Evolutionary conservation across 2,329 filamentous ascomycete species (phyloP).

Genomic region (Exophiala alcalophila): DNA sequence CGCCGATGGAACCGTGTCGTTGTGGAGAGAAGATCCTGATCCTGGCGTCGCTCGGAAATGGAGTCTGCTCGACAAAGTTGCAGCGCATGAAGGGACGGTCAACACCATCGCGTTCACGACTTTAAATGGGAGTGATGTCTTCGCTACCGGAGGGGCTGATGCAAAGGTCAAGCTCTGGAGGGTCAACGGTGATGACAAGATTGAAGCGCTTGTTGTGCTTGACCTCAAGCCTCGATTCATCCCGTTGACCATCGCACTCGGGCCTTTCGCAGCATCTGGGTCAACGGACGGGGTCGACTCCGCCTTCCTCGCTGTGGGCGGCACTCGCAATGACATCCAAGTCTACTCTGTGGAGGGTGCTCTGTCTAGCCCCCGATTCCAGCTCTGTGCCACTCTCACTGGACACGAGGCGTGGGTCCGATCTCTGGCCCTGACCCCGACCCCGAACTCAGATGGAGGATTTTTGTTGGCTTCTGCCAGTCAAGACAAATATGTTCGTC

Average conservation of each 20-base stretch:
- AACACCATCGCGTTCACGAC: constrained; percentile 61
- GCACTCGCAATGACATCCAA: constrained; percentile 79
- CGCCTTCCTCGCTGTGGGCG: constrained; percentile 74
- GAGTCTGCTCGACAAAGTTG: constrained; percentile 48
- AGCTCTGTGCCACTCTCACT: constrained; percentile 69
- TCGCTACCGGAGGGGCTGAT: constrained; percentile 63
- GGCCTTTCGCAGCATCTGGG: constrained; percentile 53
- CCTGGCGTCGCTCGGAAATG: constrained; percentile 35
- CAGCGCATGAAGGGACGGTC: constrained; percentile 69
- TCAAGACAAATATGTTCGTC: constrained; percentile 93
- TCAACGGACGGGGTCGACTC: constrained; percentile 43
- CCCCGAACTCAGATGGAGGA: constrained; percentile 65
- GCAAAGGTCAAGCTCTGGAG: constrained; percentile 66
- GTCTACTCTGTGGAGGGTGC: constrained; percentile 62
- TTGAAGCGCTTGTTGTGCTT: constrained; percentile 66
- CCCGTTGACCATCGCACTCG: constrained; percentile 72
- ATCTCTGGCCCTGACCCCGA: constrained; percentile 72
- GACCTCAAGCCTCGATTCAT: constrained; percentile 74
- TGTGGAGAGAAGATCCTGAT: constrained; percentile 51
- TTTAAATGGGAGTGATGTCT: constrained; percentile 45
- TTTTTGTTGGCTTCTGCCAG: constrained; percentile 86
- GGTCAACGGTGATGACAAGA: constrained; percentile 45
- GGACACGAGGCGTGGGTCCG: constrained; percentile 96
- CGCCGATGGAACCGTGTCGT: constrained; percentile 70
- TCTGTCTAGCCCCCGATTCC: constrained; percentile 53